A percentile compares a stretch with the other conserved stretches of the same genome.
Evolutionary conservation across 371 early-diverging fungal genomes (phyloP).

Genomic region (Massospora cicadina): DNA sequence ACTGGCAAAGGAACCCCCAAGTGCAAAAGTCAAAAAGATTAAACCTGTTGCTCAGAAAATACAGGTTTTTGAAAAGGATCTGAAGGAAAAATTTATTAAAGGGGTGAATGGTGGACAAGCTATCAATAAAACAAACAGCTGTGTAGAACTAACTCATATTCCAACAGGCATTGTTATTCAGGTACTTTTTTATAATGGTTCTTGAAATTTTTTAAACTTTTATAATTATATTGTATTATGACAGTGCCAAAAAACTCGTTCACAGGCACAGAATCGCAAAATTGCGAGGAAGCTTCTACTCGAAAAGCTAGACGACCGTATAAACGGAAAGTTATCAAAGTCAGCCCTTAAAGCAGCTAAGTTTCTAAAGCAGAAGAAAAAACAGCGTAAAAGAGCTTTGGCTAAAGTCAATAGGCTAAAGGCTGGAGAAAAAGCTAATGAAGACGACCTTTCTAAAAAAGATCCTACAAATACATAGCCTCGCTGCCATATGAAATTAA

Average conservation of each 20-base stretch:
- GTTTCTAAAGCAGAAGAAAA: slow-evolving; percentile 34
- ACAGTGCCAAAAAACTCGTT: slow-evolving; percentile 62
- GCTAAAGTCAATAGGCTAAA: neutral
- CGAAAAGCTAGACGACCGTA: slow-evolving; percentile 43
- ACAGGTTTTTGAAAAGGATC: slow-evolving; percentile 32
- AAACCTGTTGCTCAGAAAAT: neutral
- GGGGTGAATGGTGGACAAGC: slow-evolving; percentile 92
- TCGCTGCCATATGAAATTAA: too few species aligned
- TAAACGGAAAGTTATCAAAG: slow-evolving; percentile 48
- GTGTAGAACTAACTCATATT: slow-evolving; percentile 66
- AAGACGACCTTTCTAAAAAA: too few species aligned
- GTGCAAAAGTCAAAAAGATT: neutral
- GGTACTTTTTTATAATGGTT: too few species aligned
- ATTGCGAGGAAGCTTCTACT: slow-evolving; percentile 48
- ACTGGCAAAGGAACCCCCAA: too few species aligned
- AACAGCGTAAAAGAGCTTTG: slow-evolving; percentile 26
- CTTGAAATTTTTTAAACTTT: neutral
- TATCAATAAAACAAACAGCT: slow-evolving; percentile 71
- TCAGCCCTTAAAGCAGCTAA: slow-evolving; percentile 40
- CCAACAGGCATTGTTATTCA: slow-evolving; percentile 64
- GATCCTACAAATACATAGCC: too few species aligned
- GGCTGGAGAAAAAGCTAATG: neutral
- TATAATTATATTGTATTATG: slow-evolving; percentile 8
- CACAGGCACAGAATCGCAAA: slow-evolving; percentile 51
- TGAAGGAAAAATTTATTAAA: slow-evolving; percentile 71